These are phyloP conservation scores for Pseudogymnoascus sp. DNA, from an alignment of 2,329 filamentous ascomycete species.

Conservation along the genomic window DNA sequence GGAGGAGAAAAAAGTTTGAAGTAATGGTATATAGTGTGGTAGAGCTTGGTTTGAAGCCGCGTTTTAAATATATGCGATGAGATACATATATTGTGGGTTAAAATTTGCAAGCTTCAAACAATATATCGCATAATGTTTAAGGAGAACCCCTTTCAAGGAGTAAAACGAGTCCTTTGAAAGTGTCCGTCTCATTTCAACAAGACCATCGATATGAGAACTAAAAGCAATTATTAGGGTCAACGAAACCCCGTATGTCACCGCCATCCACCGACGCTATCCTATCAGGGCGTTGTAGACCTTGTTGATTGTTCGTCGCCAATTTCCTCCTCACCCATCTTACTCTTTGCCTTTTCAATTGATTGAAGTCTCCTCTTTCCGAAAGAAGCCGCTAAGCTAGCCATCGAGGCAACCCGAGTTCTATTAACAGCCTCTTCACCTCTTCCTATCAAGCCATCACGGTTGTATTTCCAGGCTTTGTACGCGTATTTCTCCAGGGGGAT, in stretches of 20 bases:
- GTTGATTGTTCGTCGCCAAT: background rate
- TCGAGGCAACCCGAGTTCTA: constrained; percentile 10
- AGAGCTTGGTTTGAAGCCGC: no score
- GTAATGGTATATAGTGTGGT: no score
- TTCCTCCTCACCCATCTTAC: background rate
- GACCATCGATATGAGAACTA: no score
- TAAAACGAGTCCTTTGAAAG: no score
- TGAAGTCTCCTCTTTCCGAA: constrained; percentile 11
- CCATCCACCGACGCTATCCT: background rate
- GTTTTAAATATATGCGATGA: no score
- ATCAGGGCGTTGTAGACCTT: background rate
- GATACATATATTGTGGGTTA: no score
- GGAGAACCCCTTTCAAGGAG: no score
- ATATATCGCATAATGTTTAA: no score
- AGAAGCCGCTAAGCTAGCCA: constrained; percentile 9
- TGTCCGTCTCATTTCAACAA: no score
- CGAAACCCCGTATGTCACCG: background rate
- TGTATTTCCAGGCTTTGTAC: constrained; percentile 13
- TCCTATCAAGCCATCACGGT: constrained; percentile 10
- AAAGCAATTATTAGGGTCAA: background rate
- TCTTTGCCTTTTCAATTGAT: background rate
- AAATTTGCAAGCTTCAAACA: no score
- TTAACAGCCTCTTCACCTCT: constrained; percentile 11
- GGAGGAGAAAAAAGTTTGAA: no score
- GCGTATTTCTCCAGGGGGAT: constrained; percentile 9